These are phyloP conservation scores for Neocallimastix lanati DNA, from an alignment of 192 early-diverging fungal genomes.

Conservation along the genomic window DNA sequence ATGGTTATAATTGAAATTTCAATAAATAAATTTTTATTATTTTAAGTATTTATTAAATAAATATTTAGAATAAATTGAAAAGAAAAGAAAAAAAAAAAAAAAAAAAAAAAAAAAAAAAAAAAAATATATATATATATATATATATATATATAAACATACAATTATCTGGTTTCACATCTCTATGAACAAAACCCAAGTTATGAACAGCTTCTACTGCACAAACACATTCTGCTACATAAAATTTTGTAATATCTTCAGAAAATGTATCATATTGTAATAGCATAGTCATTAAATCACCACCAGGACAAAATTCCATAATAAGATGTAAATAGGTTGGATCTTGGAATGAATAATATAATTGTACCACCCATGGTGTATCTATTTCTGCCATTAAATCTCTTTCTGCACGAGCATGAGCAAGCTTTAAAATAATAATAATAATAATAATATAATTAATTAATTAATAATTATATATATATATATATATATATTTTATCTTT, in stretches of 20 bases:
- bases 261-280: constrained; percentile 94
- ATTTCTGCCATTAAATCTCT: constrained; percentile 86
- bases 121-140: too few relatives aligned
- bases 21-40: too few relatives aligned
- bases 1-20: too few relatives aligned
- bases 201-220: constrained; percentile 87
- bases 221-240: constrained; percentile 95
- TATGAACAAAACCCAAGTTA: constrained; percentile 80
- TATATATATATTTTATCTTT: too few relatives aligned
- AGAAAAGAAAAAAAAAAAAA: neutral
- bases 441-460: too few relatives aligned
- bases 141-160: too few relatives aligned
- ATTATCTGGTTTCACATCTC: constrained; percentile 47
- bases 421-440: constrained; percentile 9
- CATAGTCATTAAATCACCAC: constrained; percentile 99
- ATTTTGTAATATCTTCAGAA: constrained; percentile 89
- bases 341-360: constrained; percentile 97
- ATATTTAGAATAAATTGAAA: too few relatives aligned
- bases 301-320: constrained; percentile 98
- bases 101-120: neutral
- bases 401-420: constrained; percentile 95
- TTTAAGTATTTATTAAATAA: too few relatives aligned
- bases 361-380: constrained; percentile 92
- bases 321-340: constrained; percentile 81
- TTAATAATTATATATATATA: too few relatives aligned